Evolutionary conservation across 371 early-diverging fungal species (phyloP), one percentile per base, ranked within the genome.

Genomic region (Apophysomyces trapeziformis): DNA sequence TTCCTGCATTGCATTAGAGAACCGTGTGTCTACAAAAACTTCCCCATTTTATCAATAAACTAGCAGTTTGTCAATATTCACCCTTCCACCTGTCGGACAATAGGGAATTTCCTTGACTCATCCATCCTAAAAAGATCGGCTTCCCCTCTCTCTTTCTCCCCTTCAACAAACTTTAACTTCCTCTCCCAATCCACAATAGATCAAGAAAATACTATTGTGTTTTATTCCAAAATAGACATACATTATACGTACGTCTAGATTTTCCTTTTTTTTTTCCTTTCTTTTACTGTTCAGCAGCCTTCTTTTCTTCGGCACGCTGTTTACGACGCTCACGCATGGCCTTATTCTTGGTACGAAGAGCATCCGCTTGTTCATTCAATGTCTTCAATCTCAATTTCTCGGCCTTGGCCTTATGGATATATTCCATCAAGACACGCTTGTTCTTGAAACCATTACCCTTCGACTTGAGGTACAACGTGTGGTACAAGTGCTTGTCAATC

Each of bases 401-500:
- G 63, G 97, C 98, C 95, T 99, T 99, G 77, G 96, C 98, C 92
- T 98, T 99, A 90, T 96, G 95, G 87, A 99, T 99, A 90, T 92
- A 92, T 88, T 99, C 99, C 94, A 97, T 97, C 73, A 99, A 85
- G 76, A 97, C 97, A 80, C 97, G 96, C 93, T 97, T 97, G 97
- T 97, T 99, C 96, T 99, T 99, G 93, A 99, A 99, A 71, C 96
- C 95, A 88, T 99, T 99, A 94, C 99, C 99, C 96, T 99, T 99
- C 73, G 96, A 86, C 91, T 99, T 98, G 77, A 96, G 82, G 93
- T 99, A 99, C 63, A 98, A 91, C 72, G 83, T 84, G 87, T 96
- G 97, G 93, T 99, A 98, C 71, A 99, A 86, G 90, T 97, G 98
- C 83, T 93, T 89, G 90, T 99, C 95, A 80, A 99, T 98, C 90